Percentiles rank a stretch among this genome's conserved stretches.
Conservation (phyloP, 345 rosid genomes). For the Anacardium occidentale region DNA sequence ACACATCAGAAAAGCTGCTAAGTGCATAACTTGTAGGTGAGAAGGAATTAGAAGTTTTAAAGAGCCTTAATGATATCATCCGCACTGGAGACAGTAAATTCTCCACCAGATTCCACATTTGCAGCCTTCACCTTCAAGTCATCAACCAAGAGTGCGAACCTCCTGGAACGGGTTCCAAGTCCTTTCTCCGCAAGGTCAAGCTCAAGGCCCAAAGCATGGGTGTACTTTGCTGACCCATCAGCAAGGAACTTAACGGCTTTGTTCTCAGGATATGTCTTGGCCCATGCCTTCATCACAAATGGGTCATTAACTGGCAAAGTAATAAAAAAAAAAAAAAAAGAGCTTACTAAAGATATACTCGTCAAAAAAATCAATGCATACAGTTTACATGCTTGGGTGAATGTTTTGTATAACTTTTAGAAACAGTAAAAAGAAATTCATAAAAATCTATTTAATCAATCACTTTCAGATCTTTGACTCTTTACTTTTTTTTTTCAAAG, state of each 20-base stretch:
- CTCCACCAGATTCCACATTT: conserved; percentile 87
- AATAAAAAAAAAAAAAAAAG: conserved; percentile 4
- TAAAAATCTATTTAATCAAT: too few relatives aligned
- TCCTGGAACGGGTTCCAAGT: conserved; percentile 81
- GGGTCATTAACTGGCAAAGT: conserved; percentile 97
- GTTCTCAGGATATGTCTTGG: conserved; percentile 90
- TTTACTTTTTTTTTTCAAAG: too few relatives aligned
- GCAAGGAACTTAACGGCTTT: conserved; percentile 86
- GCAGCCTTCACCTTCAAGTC: conserved; percentile 92
- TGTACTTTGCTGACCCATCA: conserved; percentile 85
- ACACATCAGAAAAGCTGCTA: neutral
- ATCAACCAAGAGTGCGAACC: conserved; percentile 84
- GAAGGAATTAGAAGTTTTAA: conserved; percentile 22
- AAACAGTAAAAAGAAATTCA: neutral
- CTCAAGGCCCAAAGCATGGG: conserved; percentile 86
- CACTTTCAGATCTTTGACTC: neutral
- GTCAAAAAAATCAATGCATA: neutral
- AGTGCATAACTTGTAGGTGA: neutral
- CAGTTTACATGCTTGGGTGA: neutral
- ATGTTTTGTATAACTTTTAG: neutral
- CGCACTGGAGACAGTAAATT: conserved; percentile 80
- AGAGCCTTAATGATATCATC: conserved; percentile 85
- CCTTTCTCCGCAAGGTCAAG: conserved; percentile 85
- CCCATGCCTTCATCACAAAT: conserved; percentile 98
- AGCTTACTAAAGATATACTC: neutral